A percentile compares a stretch with the other conserved stretches of the same genome.
Evolutionary conservation across 2,329 filamentous ascomycete genomes (phyloP).

Genomic region (Coniochaeta sp.): DNA sequence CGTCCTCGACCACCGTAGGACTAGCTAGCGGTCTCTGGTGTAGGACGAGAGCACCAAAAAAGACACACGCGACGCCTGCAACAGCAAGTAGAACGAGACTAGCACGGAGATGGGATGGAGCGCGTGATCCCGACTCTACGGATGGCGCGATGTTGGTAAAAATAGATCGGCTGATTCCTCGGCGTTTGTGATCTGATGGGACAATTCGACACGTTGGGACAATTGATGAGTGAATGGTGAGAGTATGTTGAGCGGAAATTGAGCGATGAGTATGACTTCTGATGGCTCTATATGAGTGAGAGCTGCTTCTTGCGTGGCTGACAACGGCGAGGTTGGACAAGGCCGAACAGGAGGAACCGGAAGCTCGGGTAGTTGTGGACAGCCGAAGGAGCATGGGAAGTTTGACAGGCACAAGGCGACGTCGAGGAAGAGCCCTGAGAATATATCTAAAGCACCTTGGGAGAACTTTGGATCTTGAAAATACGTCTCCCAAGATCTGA

Average conservation of each 20-base stretch:
- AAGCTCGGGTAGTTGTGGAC: neutral
- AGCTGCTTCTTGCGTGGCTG: neutral
- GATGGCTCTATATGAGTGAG: neutral
- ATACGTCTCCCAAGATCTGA: neutral
- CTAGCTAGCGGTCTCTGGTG: neutral
- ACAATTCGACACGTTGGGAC: conserved; percentile 23
- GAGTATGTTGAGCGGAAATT: neutral
- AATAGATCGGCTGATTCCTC: conserved; percentile 29
- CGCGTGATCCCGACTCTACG: neutral
- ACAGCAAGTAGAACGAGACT: neutral
- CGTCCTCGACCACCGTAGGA: neutral
- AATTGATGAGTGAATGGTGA: neutral
- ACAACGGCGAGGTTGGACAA: neutral
- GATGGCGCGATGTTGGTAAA: neutral
- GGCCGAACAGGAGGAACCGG: neutral
- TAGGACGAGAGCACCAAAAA: neutral
- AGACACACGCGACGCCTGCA: neutral
- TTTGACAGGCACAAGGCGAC: neutral
- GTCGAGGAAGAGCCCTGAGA: neutral
- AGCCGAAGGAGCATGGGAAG: neutral
- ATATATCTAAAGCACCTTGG: neutral
- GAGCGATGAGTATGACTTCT: neutral
- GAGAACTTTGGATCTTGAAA: neutral
- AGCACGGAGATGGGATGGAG: neutral
- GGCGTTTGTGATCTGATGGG: conserved; percentile 48